Evolutionary conservation across 768 basidiomycete genomes (phyloP).

Genomic region (Kwoniella botswanensis): DNA sequence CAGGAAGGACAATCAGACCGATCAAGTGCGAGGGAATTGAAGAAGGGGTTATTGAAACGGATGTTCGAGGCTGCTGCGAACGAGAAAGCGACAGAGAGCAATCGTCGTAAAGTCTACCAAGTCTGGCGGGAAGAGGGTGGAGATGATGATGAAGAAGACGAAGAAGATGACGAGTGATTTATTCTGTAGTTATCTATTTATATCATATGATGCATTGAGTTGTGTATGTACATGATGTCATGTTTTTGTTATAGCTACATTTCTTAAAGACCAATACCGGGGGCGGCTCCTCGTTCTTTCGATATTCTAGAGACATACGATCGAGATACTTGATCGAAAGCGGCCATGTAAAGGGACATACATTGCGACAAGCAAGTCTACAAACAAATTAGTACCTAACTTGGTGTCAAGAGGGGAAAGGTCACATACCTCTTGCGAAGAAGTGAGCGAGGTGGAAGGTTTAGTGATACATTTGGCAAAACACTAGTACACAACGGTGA

Average conservation of each 20-base stretch:
- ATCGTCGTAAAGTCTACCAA: slow-evolving; percentile 80
- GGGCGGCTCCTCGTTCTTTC: slow-evolving; percentile 42
- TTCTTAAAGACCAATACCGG: slow-evolving; percentile 24
- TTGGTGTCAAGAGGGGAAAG: neutral
- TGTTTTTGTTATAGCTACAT: slow-evolving; percentile 4
- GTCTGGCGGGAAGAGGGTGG: slow-evolving; percentile 70
- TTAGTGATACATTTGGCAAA: slow-evolving; percentile 55
- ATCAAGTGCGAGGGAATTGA: slow-evolving; percentile 26
- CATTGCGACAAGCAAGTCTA: slow-evolving; percentile 56
- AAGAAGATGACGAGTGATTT: slow-evolving; percentile 14
- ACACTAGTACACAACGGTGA: slow-evolving; percentile 36
- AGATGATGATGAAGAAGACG: slow-evolving; percentile 45
- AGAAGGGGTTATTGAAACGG: slow-evolving; percentile 65
- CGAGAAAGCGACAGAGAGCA: slow-evolving; percentile 71
- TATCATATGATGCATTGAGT: slow-evolving; percentile 25
- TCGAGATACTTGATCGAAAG: slow-evolving; percentile 56
- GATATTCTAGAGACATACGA: slow-evolving; percentile 53
- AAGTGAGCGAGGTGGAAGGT: slow-evolving; percentile 50
- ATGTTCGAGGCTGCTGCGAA: slow-evolving; percentile 73
- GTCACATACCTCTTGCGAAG: slow-evolving; percentile 53
- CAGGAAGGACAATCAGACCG: slow-evolving; percentile 55
- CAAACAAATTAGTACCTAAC: neutral
- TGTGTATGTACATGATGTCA: slow-evolving; percentile 18
- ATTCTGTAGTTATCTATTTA: neutral
- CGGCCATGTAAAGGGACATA: slow-evolving; percentile 57